Conservation (phyloP, 2,329 filamentous ascomycete species). For the Pseudogymnoascus sp. region DNA sequence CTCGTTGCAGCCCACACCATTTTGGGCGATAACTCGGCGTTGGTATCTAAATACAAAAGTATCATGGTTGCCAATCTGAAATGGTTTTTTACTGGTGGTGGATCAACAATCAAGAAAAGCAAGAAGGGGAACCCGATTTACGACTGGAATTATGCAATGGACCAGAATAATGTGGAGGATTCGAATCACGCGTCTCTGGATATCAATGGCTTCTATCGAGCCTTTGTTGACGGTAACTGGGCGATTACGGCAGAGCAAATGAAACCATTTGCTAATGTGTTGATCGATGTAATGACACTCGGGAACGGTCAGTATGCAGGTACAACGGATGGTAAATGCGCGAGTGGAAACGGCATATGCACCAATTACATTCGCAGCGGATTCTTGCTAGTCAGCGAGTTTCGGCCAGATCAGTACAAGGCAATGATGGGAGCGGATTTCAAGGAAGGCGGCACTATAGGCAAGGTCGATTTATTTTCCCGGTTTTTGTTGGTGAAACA, state of each 20-base stretch:
- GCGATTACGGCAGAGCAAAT: slow-evolving; percentile 17
- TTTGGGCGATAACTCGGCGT: slow-evolving; percentile 17
- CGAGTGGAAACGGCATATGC: background rate
- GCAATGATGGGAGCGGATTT: background rate
- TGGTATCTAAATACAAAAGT: background rate
- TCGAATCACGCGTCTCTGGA: slow-evolving; percentile 19
- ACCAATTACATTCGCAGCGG: background rate
- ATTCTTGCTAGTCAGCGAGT: background rate
- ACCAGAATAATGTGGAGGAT: slow-evolving; percentile 15
- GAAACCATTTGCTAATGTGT: slow-evolving; percentile 18
- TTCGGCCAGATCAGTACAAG: background rate
- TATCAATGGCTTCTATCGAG: slow-evolving; percentile 17
- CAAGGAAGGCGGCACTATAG: background rate
- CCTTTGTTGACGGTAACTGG: slow-evolving; percentile 15
- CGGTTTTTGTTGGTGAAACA: background rate
- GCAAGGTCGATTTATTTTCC: background rate
- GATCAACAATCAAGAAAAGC: background rate
- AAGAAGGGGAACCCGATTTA: slow-evolving; percentile 16
- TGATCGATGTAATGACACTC: slow-evolving; percentile 20
- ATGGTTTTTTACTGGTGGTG: background rate
- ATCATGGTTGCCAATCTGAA: background rate
- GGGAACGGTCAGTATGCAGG: slow-evolving; percentile 8
- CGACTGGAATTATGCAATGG: slow-evolving; percentile 17
- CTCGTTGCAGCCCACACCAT: slow-evolving; percentile 16
- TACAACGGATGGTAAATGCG: background rate